phyloP scores from a whole-genome alignment of 1,284 basidiomycete genomes.

The Pulchroboletus neoregius region DNA sequence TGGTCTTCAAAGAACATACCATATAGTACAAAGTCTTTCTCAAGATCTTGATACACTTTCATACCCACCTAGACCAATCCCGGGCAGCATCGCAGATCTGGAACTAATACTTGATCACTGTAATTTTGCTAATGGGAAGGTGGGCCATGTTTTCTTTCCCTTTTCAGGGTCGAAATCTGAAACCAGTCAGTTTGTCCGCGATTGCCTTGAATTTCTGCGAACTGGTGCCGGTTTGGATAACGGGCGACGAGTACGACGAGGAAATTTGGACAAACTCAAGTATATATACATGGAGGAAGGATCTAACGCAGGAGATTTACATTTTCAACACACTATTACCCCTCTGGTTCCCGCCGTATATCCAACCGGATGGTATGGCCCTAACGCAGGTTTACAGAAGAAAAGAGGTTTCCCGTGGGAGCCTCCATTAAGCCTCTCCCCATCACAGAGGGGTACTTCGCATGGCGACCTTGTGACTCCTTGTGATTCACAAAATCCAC shows the following conservation, averaged over 20 bases:
- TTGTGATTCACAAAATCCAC: slow-evolving; percentile 60
- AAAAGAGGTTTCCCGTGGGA: slow-evolving; percentile 42
- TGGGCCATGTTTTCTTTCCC: slow-evolving; percentile 31
- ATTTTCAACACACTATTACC: slow-evolving; percentile 19
- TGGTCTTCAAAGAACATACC: slow-evolving; percentile 69
- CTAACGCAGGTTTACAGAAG: slow-evolving; percentile 35
- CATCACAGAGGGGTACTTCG: slow-evolving; percentile 32
- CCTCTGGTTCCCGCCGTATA: slow-evolving; percentile 15
- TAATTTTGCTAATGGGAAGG: slow-evolving; percentile 77
- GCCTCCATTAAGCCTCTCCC: slow-evolving; percentile 31
- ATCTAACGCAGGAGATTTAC: slow-evolving; percentile 13
- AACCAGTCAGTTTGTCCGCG: slow-evolving; percentile 58
- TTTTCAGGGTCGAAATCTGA: slow-evolving; percentile 15
- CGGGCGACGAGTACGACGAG: slow-evolving; percentile 51
- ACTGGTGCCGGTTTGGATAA: slow-evolving; percentile 64
- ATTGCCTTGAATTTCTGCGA: slow-evolving; percentile 68
- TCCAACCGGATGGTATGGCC: slow-evolving; percentile 19
- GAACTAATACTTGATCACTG: slow-evolving; percentile 85
- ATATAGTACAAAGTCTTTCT: slow-evolving; percentile 24
- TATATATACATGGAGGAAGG: slow-evolving; percentile 58
- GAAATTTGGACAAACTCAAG: slow-evolving; percentile 55
- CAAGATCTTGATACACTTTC: slow-evolving; percentile 26
- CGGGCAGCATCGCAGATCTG: slow-evolving; percentile 66
- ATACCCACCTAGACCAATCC: slow-evolving; percentile 48
- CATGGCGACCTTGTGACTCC: slow-evolving; percentile 34